Evolutionary conservation across 352 stramenopile species (phyloP).

Genomic region (Pythium rhizo-oryzae): DNA sequence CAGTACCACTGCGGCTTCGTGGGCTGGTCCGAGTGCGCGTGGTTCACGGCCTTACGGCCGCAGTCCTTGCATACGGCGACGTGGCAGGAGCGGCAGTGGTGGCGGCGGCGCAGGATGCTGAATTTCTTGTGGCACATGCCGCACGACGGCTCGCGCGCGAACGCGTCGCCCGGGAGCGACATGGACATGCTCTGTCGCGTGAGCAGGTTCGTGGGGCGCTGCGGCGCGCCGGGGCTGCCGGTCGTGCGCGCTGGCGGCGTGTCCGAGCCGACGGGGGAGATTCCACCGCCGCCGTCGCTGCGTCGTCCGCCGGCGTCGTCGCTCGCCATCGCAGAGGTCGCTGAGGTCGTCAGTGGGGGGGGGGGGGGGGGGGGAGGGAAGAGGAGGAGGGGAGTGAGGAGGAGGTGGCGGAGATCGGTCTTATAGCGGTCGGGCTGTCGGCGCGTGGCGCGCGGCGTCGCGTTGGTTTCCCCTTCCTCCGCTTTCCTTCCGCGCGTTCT

Average conservation of each 20-base stretch:
- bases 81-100: slow-evolving; percentile 86
- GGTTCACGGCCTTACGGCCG: slow-evolving; percentile 74
- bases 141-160: slow-evolving; percentile 75
- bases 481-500: slow-evolving; percentile 18
- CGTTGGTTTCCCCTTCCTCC: slow-evolving; percentile 13
- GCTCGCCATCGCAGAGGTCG: slow-evolving; percentile 17
- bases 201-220: slow-evolving; percentile 25
- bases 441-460: background rate
- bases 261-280: slow-evolving; percentile 22
- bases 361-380: background rate
- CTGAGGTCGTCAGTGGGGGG: too few relatives aligned
- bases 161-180: slow-evolving; percentile 45
- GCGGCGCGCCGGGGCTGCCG: slow-evolving; percentile 18
- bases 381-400: background rate
- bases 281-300: slow-evolving; percentile 12
- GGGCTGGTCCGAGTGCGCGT: slow-evolving; percentile 49
- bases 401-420: too few relatives aligned
- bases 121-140: slow-evolving; percentile 79
- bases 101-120: slow-evolving; percentile 77
- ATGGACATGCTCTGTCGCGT: slow-evolving; percentile 29
- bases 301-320: slow-evolving; percentile 24
- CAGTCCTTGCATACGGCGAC: slow-evolving; percentile 87
- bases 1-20: slow-evolving; percentile 82
- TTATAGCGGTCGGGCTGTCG: too few relatives aligned
- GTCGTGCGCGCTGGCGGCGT: slow-evolving; percentile 8